phyloP scores from a whole-genome alignment of 2,329 filamentous ascomycete species.

The Chrysoporthe deuterocubensis region DNA sequence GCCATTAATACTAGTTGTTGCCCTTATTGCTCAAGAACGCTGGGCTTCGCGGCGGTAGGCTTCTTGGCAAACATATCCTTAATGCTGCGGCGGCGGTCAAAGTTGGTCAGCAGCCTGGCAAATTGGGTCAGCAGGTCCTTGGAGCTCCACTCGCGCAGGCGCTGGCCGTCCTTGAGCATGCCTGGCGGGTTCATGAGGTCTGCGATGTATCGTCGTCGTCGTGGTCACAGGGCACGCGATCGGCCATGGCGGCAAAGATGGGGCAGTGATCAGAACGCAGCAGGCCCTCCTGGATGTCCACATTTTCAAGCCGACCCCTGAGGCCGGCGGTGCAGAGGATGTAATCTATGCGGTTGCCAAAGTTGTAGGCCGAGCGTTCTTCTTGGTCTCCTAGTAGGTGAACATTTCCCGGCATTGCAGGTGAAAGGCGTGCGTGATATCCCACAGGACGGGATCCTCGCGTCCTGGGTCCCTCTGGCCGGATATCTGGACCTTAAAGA shows the following conservation, averaged over 20 bases:
- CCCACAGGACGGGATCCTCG: slow-evolving; percentile 75
- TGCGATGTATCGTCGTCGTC: slow-evolving; percentile 53
- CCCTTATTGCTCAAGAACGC: too few species aligned
- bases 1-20: too few species aligned
- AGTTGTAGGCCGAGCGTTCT: slow-evolving; percentile 95
- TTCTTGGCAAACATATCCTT: slow-evolving; percentile 80
- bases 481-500: slow-evolving; percentile 72
- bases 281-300: slow-evolving; percentile 90
- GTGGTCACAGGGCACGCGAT: slow-evolving; percentile 54
- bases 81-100: slow-evolving; percentile 82
- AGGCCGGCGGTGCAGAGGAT: slow-evolving; percentile 81
- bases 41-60: too few species aligned
- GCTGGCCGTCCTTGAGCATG: slow-evolving; percentile 69
- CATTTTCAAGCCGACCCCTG: slow-evolving; percentile 76
- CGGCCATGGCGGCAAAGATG: slow-evolving; percentile 76
- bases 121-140: slow-evolving; percentile 76
- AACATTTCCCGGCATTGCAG: slow-evolving; percentile 86
- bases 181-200: slow-evolving; percentile 81
- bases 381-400: slow-evolving; percentile 94
- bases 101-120: slow-evolving; percentile 84
- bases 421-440: slow-evolving; percentile 82
- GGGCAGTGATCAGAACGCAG: slow-evolving; percentile 97
- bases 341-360: slow-evolving; percentile 91
- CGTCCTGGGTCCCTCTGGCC: slow-evolving; percentile 70
- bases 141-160: slow-evolving; percentile 67